Evolutionary conservation across 2,329 filamentous ascomycete species (phyloP), one percentile per base, ranked within the genome.

Genomic region (Calycina marina): DNA sequence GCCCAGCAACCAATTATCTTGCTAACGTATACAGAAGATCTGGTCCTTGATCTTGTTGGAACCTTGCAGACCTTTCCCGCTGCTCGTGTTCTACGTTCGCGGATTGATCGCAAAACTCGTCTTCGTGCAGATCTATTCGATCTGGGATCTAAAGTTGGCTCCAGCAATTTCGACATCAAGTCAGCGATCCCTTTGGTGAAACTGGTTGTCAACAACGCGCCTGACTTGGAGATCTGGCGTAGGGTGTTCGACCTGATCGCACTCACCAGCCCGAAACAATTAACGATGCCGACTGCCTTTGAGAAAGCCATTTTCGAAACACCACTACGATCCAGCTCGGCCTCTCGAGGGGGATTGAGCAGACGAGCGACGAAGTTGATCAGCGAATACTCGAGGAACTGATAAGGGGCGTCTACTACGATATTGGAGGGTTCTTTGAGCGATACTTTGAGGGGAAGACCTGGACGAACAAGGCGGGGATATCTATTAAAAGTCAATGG

Each of bases 351-450:
- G 42, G 42, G 10, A 36, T 36, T 31, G 41, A 49, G 26, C 36
- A 50, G 22, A 46, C 36, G 39, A 37, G 47, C 36, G 32, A 43
- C 10, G 37, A 46, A 32, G 34, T 47, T 36, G 40, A 50, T 25
- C 36, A 45, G 36, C 39, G 40, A 35, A 50, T 49, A 27, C 38
- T 42, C 13, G 36, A 49, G 38, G 43, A 49, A 32, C 36, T 47
- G 14, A 43, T 29, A 12, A 34, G 41, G 14, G 36, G 40, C 12
- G 39, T 43, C 30, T 46, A 43, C 37, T 32, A 45, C 30, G 25
- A 50, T 48, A 38, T 47, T 18, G 32, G 34, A 39, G 40, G 37
- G 15, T 42, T 43, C 29, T 42, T 31, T 17, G 34, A 41, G 22
- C 32, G 31, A 38, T 44, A 42, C 34, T 45, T 45, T 15, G 31